Conservation (phyloP, 805 yeast genomes). For the Lipomyces starkeyi region DNA sequence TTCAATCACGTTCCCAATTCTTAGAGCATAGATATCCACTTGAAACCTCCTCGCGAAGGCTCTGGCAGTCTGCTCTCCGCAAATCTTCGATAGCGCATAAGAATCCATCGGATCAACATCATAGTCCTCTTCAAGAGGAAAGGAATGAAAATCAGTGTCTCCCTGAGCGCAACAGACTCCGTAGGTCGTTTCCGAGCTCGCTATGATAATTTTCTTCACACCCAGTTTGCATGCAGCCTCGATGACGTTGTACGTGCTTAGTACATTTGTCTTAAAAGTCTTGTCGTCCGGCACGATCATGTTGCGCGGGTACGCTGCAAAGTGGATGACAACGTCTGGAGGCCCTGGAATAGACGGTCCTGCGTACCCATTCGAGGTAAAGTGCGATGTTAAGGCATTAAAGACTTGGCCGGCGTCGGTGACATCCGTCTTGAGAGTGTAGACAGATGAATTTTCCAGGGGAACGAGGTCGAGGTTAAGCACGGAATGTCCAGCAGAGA, state of each 20-base stretch:
- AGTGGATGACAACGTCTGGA: conserved; percentile 19
- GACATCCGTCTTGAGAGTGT: conserved; percentile 18
- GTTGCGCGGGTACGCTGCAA: conserved; percentile 15
- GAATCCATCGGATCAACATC: conserved; percentile 15
- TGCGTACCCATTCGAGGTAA: background rate
- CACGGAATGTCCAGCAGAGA: conserved; percentile 10
- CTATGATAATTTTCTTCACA: conserved; percentile 10
- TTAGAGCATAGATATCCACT: conserved; percentile 13
- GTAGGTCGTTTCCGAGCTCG: conserved; percentile 14
- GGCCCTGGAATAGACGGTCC: conserved; percentile 5
- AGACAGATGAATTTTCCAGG: conserved; percentile 9
- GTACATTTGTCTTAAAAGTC: conserved; percentile 7
- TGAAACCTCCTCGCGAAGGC: conserved; percentile 14
- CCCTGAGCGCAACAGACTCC: conserved; percentile 18
- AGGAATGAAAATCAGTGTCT: conserved; percentile 8
- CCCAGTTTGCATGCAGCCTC: conserved; percentile 19
- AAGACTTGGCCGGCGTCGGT: conserved; percentile 18
- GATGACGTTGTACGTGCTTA: conserved; percentile 15
- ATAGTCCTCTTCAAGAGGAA: conserved; percentile 17
- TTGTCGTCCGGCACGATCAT: conserved; percentile 16
- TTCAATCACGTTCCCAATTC: conserved; percentile 16
- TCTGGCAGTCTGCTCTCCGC: conserved; percentile 14
- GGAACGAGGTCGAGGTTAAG: conserved; percentile 19
- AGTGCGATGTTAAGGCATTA: conserved; percentile 14
- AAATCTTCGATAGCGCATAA: conserved; percentile 13